phyloP scores from a whole-genome alignment of 2,329 filamentous ascomycete species.

The Exophiala sp. region DNA sequence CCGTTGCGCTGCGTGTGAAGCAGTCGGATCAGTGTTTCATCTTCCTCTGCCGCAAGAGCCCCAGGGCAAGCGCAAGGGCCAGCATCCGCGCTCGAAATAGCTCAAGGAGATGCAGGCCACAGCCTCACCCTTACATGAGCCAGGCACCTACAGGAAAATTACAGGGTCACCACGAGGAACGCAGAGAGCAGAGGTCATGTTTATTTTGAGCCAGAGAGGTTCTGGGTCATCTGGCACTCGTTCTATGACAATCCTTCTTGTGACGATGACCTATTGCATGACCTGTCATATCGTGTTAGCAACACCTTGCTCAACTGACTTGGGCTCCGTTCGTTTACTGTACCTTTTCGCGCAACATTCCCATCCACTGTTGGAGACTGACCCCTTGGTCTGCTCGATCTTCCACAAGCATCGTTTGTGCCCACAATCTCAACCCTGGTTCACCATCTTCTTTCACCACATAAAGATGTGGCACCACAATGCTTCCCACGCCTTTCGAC shows the following conservation, averaged over 20 bases:
- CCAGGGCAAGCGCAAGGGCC: background rate
- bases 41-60: conserved; percentile 2
- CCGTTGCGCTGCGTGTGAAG: conserved; percentile 3
- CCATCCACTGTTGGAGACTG: conserved; percentile 90
- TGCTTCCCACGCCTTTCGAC: conserved; percentile 82
- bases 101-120: conserved; percentile 1
- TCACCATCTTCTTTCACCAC: conserved; percentile 93
- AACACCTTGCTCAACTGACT: background rate
- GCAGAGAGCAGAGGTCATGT: too few relatives aligned
- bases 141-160: background rate
- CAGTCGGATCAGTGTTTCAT: conserved; percentile 27
- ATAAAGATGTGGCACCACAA: conserved; percentile 87
- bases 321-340: conserved; percentile 30
- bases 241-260: conserved; percentile 13
- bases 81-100: conserved; percentile 10
- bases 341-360: conserved; percentile 90
- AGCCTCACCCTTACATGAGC: background rate
- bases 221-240: conserved; percentile 1
- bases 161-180: background rate
- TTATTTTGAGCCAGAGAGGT: background rate
- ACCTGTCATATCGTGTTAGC: conserved; percentile 19
- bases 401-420: conserved; percentile 90
- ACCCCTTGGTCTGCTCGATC: conserved; percentile 90
- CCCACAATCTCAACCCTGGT: conserved; percentile 91
- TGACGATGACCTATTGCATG: conserved; percentile 17